phyloP scores from a whole-genome alignment of 2,329 filamentous ascomycete species.

The Colletotrichum tamarilloi region DNA sequence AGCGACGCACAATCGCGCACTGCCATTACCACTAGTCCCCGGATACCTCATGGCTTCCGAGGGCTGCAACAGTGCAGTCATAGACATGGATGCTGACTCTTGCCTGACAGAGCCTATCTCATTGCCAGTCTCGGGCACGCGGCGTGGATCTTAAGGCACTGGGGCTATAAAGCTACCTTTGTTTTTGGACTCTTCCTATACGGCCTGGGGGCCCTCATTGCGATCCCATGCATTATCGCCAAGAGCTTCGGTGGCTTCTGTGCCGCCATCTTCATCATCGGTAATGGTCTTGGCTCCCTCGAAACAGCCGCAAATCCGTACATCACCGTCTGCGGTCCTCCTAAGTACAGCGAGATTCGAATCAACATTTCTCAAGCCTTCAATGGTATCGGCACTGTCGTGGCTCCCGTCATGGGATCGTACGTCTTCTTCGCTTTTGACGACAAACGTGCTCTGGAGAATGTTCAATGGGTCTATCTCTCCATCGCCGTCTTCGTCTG shows the following conservation, averaged over 20 bases:
- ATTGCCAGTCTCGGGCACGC: slow-evolving; percentile 52
- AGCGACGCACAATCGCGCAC: not conserved
- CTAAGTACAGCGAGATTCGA: slow-evolving; percentile 62
- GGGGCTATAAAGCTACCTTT: slow-evolving; percentile 57
- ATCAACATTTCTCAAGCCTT: slow-evolving; percentile 66
- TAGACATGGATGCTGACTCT: not conserved
- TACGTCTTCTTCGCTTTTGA: slow-evolving; percentile 72
- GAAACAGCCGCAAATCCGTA: slow-evolving; percentile 84
- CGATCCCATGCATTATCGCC: slow-evolving; percentile 50
- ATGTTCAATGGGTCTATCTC: slow-evolving; percentile 83
- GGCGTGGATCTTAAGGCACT: slow-evolving; percentile 53
- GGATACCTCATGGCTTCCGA: not conserved
- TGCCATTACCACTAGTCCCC: not conserved
- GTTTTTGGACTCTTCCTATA: slow-evolving; percentile 72
- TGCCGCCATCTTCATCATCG: slow-evolving; percentile 78
- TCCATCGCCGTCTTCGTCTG: slow-evolving; percentile 79
- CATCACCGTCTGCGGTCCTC: slow-evolving; percentile 60
- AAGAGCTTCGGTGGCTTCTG: slow-evolving; percentile 79
- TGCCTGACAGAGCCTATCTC: slow-evolving; percentile 47
- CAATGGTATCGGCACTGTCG: slow-evolving; percentile 63
- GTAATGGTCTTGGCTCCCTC: slow-evolving; percentile 77
- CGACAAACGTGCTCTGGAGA: slow-evolving; percentile 63
- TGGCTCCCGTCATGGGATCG: slow-evolving; percentile 78
- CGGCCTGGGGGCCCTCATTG: slow-evolving; percentile 68
- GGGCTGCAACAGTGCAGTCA: not conserved